Conservation (phyloP, 1,284 basidiomycete species). For the Heterobasidion irregulare region DNA sequence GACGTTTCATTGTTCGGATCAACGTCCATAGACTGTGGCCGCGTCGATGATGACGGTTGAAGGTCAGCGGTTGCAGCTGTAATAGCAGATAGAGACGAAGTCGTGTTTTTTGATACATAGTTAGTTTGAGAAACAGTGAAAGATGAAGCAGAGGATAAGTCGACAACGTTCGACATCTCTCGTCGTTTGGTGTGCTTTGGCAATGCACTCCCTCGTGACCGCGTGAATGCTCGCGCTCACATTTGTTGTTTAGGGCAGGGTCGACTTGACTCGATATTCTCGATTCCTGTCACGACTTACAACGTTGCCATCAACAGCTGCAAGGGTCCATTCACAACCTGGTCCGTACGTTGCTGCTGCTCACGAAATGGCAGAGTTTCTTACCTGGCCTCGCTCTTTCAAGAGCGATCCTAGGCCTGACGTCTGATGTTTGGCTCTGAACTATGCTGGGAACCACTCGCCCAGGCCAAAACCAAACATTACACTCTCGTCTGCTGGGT, state of each 20-base stretch:
- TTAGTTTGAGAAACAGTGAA: constrained; percentile 7
- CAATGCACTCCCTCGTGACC: constrained; percentile 33
- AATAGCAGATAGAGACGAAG: background rate
- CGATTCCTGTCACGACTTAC: background rate
- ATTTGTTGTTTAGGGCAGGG: constrained; percentile 29
- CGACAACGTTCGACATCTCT: constrained; percentile 48
- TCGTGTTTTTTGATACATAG: background rate
- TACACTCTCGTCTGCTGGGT: too few species aligned
- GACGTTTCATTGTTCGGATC: background rate
- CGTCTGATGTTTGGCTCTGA: too few species aligned
- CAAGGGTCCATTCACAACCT: too few species aligned
- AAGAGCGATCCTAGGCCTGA: too few species aligned
- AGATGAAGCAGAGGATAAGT: constrained; percentile 23
- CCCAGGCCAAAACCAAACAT: too few species aligned
- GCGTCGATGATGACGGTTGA: background rate
- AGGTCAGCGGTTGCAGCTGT: background rate
- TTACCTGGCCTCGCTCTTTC: too few species aligned
- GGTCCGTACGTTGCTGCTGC: too few species aligned
- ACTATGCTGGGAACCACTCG: too few species aligned
- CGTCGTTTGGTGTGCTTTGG: constrained; percentile 42
- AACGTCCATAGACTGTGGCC: background rate
- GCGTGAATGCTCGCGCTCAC: constrained; percentile 16
- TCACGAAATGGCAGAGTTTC: too few species aligned
- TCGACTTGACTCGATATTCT: background rate
- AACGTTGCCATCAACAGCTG: background rate